Percentiles rank a stretch among this genome's conserved stretches.
These are phyloP conservation scores for Stipa capillata DNA, from an alignment of 176 grass and related monocot genomes.

Conservation along the genomic window DNA sequence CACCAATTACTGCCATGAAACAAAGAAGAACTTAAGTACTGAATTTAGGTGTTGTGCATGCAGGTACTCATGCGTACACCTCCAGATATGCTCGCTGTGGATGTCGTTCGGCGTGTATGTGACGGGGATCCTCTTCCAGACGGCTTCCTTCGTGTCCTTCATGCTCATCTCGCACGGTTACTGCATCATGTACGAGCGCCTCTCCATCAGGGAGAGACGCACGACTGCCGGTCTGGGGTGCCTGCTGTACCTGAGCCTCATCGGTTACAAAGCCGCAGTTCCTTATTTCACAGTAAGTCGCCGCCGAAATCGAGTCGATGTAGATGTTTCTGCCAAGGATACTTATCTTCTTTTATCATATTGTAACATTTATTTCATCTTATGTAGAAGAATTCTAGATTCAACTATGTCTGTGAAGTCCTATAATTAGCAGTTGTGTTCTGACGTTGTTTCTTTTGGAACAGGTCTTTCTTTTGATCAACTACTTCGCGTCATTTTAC, in stretches of 20 bases:
- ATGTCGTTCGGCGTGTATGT: constrained; percentile 97
- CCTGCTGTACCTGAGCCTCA: constrained; percentile 80
- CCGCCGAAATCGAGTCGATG: background rate
- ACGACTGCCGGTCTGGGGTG: constrained; percentile 58
- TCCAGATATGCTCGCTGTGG: constrained; percentile 85
- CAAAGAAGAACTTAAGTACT: background rate
- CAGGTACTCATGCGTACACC: constrained; percentile 93
- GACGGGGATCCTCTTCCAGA: constrained; percentile 96
- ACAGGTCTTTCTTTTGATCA: constrained; percentile 66
- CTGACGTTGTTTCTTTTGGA: background rate
- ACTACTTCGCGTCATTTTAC: constrained; percentile 72
- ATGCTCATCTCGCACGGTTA: constrained; percentile 93
- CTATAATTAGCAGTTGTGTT: background rate
- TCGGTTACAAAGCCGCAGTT: constrained; percentile 81
- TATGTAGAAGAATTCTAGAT: background rate
- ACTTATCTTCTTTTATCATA: background rate
- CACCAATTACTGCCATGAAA: background rate
- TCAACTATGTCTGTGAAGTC: background rate
- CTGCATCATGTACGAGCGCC: constrained; percentile 86
- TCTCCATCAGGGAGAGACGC: constrained; percentile 69
- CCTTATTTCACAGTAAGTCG: constrained; percentile 76
- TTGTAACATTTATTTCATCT: background rate
- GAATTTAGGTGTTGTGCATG: background rate
- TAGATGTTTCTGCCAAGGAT: background rate
- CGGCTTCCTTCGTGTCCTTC: constrained; percentile 78